A percentile compares a stretch with the other conserved stretches of the same genome.
Conservation (phyloP, 768 basidiomycete genomes). For the Cystobasidiopsis lactophilus region DNA sequence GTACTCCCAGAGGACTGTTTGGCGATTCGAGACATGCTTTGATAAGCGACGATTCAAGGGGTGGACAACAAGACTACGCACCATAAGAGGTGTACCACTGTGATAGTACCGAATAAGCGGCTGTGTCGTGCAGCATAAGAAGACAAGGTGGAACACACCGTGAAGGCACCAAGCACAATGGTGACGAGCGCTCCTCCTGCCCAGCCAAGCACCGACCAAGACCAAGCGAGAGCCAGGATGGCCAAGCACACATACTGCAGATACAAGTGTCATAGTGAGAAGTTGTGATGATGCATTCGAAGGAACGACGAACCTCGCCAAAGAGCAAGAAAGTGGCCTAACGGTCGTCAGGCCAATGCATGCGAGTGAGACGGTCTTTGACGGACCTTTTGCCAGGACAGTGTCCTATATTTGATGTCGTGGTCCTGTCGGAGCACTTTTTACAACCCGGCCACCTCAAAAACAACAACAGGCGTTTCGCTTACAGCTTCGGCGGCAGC, state of each 20-base stretch:
- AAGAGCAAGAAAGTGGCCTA: not conserved
- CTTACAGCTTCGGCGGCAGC: too few relatives aligned
- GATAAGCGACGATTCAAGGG: too few relatives aligned
- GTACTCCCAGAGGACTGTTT: too few relatives aligned
- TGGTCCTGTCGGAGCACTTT: too few relatives aligned
- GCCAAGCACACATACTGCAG: not conserved
- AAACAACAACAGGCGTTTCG: too few relatives aligned
- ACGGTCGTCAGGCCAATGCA: not conserved
- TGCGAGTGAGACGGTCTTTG: constrained; percentile 7
- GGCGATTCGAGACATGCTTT: too few relatives aligned
- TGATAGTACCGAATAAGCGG: constrained; percentile 1
- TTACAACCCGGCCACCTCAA: too few relatives aligned
- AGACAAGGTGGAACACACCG: not conserved
- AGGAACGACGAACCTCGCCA: not conserved
- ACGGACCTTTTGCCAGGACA: constrained; percentile 13
- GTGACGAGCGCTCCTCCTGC: constrained; percentile 2
- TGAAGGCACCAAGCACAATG: not conserved
- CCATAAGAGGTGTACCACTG: constrained; percentile 11
- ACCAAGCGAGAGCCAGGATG: constrained; percentile 11
- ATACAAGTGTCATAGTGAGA: not conserved
- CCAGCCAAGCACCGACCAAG: constrained; percentile 13
- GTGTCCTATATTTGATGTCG: constrained; percentile 10
- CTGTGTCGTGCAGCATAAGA: not conserved
- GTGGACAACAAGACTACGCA: too few relatives aligned
- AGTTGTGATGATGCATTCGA: not conserved